phyloP scores from a whole-genome alignment of 176 grass and related monocot genomes.

The Stipa capillata region DNA sequence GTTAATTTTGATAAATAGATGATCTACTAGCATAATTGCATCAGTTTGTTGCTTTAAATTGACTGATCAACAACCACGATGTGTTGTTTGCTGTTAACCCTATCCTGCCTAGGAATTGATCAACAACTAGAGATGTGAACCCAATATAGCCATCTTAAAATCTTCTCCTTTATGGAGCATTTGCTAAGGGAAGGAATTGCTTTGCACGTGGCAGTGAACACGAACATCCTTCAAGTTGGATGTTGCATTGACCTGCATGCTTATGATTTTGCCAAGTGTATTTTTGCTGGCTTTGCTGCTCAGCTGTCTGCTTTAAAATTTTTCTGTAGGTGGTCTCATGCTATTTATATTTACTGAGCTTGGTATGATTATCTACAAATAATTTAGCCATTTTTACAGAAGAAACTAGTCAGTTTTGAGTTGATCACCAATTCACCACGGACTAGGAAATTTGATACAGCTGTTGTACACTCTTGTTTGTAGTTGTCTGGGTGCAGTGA shows the following conservation, averaged over 20 bases:
- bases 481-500: background rate
- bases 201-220: background rate
- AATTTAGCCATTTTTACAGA: background rate
- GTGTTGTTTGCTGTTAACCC: background rate
- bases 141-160: background rate
- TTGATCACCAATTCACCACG: background rate
- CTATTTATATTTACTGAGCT: background rate
- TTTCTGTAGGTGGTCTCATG: background rate
- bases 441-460: background rate
- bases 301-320: background rate
- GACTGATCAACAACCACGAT: background rate
- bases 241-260: background rate
- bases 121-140: background rate
- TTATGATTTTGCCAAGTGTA: background rate
- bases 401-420: background rate
- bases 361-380: background rate
- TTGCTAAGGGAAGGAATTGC: background rate
- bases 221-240: background rate
- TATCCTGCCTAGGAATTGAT: background rate
- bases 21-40: background rate
- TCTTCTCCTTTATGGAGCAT: background rate
- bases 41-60: constrained; percentile 10
- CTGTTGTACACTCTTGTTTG: background rate
- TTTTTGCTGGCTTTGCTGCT: background rate
- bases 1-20: background rate